A percentile compares a stretch with the other conserved stretches of the same genome.
These are phyloP conservation scores for Penicillium sp. DNA, from an alignment of 2,329 filamentous ascomycete genomes.

Conservation along the genomic window DNA sequence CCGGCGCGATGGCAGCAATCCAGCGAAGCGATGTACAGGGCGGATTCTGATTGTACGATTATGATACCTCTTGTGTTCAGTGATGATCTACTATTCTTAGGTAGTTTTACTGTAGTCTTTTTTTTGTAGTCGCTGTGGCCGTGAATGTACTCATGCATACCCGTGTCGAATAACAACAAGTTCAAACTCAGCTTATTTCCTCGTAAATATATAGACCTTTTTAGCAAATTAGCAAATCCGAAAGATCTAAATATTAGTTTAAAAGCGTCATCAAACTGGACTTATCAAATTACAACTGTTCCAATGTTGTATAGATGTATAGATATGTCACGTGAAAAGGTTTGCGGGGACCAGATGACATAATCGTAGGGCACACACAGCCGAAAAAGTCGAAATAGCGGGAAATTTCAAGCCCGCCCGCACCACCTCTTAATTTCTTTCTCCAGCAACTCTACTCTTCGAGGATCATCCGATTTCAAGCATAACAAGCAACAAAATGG, in stretches of 20 bases:
- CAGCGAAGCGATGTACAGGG: constrained; percentile 30
- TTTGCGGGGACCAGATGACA: constrained; percentile 12
- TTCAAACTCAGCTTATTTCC: neutral
- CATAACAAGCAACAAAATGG: constrained; percentile 46
- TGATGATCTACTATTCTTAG: constrained; percentile 22
- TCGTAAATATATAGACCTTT: neutral
- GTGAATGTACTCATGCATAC: neutral
- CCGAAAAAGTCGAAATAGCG: constrained; percentile 31
- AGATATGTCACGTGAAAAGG: constrained; percentile 3
- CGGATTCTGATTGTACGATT: constrained; percentile 41
- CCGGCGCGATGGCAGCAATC: constrained; percentile 20
- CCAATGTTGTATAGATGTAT: neutral
- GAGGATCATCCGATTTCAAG: constrained; percentile 54
- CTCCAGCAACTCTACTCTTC: constrained; percentile 44
- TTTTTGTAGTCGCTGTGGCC: neutral
- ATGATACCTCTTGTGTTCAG: constrained; percentile 42
- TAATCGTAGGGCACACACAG: constrained; percentile 35
- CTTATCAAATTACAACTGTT: no score
- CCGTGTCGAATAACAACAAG: neutral
- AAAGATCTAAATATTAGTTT: neutral
- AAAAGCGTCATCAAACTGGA: neutral
- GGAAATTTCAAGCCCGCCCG: constrained; percentile 18
- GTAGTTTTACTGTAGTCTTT: constrained; percentile 3
- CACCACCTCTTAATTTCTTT: constrained; percentile 21
- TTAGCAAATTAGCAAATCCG: neutral